Evolutionary conservation across 2,329 filamentous ascomycete genomes (phyloP), one percentile per base, ranked within the genome.

Genomic region (Aureobasidium vineae): DNA sequence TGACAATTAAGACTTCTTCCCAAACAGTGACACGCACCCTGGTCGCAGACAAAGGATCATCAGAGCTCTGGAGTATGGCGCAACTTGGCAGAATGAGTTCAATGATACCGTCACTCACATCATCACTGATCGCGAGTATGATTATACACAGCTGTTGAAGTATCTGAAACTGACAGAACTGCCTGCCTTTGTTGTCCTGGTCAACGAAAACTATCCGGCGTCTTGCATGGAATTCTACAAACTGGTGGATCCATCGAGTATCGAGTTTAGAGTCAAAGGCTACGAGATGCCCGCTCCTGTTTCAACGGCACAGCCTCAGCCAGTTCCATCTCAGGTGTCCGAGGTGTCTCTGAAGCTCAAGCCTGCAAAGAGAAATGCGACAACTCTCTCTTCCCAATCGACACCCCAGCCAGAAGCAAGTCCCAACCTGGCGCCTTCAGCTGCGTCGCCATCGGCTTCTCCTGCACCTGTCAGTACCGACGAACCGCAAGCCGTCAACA

Each of bases 31-130:
- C 69, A 83, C 90, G 54, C 85, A 88, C 38, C 84, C 85, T 13
- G 81, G 85, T 8, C 85, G 93, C 45, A 85, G 85, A 65, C 77
- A 88, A 67, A 87, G 90, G 4, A 96, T 97, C 63, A 84, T 84
- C 36, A 92, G 89, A 75, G 88, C 90, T 0, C 83, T 86, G 61
- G 87, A 92, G 72, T 88, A 88, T 74, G 94, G 94, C 50, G 94
- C 89, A 1, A 79, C 75, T 0, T 95, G 92, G 88, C 84, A 86
- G 33, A 83, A 82, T 60, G 77, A 81, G 0, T 85, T 88, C 73
- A 76, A 76, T 36, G 71, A 75, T 0, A 47, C 73, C 26, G 85
- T 95, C 19, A 96, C 90, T 0, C 91, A 97, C 77, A 79, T 96
- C 57, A 83, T 98, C 67, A 88, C 92, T 1, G 93, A 97, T 73